phyloP scores from a whole-genome alignment of 352 stramenopile genomes.

The Nothophytophthora sp. region DNA sequence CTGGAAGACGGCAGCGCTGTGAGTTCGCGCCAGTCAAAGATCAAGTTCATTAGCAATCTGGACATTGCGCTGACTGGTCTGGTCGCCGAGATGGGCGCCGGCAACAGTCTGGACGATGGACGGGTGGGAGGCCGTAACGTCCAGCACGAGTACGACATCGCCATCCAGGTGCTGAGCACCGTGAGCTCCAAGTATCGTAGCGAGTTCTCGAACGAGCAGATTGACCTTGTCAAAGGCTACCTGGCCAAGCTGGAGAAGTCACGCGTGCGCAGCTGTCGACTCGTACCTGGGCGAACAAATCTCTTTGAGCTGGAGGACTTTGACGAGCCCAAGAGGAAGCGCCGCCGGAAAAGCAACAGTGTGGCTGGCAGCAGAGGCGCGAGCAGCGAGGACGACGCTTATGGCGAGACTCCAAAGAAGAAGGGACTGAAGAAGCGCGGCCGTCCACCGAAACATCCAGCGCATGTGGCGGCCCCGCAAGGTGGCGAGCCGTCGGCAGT shows the following conservation, averaged over 20 bases:
- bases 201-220: slow-evolving; percentile 82
- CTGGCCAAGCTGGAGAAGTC: slow-evolving; percentile 82
- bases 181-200: slow-evolving; percentile 77
- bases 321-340: slow-evolving; percentile 45
- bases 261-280: slow-evolving; percentile 74
- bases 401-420: slow-evolving; percentile 38
- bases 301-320: slow-evolving; percentile 37
- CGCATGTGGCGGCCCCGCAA: slow-evolving; percentile 1
- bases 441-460: slow-evolving; percentile 37
- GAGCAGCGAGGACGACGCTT: slow-evolving; percentile 43
- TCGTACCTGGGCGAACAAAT: slow-evolving; percentile 31
- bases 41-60: slow-evolving; percentile 90
- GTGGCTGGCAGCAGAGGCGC: slow-evolving; percentile 15
- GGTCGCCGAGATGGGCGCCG: slow-evolving; percentile 60
- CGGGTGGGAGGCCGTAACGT: slow-evolving; percentile 52
- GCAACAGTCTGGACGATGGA: slow-evolving; percentile 43
- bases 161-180: slow-evolving; percentile 80
- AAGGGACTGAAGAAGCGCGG: slow-evolving; percentile 28
- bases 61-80: slow-evolving; percentile 77
- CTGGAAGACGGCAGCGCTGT: slow-evolving; percentile 86
- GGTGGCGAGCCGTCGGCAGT: slow-evolving; percentile 7
- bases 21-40: slow-evolving; percentile 81
- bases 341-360: slow-evolving; percentile 40
- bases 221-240: slow-evolving; percentile 79
- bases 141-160: slow-evolving; percentile 86